Evolutionary conservation across 805 yeast species (phyloP), one percentile per base, ranked within the genome.

Genomic region (Jamesozyma gamospora): DNA sequence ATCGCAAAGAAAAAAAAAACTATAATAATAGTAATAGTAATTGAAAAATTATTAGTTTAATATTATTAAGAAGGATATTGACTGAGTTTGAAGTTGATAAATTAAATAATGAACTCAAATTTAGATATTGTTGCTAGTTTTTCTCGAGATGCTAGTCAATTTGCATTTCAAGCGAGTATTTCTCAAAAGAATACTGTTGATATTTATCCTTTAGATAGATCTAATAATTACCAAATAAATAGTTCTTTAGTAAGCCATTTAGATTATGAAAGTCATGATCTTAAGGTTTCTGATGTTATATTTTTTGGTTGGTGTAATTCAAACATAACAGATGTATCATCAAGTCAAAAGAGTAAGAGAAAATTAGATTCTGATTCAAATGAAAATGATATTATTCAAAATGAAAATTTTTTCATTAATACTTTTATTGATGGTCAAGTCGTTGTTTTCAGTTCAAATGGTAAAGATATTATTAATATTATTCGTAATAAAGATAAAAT

Each of bases 401-500:
- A n/a, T 14, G 60, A 58, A 39, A 48, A 49, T 28, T 47, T 47
- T 28, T 58, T 57, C 36, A 52, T 60, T 4, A 59, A 56, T 42
- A 50, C 44, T 3, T 58, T 58, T 34, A 42, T 47, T 2, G 50
- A 53, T 5, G 62, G 63, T 8, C 51, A 55, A 36, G 40, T 61
- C 21, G 62, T 61, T 12, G 49, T 56, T 12, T 60, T 49, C 33
- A 57, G 63, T 6, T 43, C 59, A 2, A 52, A 50, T 32, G 63
- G 63, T 28, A 52, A 62, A 10, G 57, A 53, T 28, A 63, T 70
- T 32, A 53, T 56, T 4, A 52, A 59, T 35, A 52, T 70, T 12
- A 48, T 61, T 19, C 65, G 60, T 43, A 66, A 65, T 15, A 51
- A 53, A 19, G 36, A 45, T 17, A 67, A 65, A 17, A 43, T 65